These are phyloP conservation scores for Penicillium digitatum DNA, from an alignment of 2,329 filamentous ascomycete species.

Conservation along the genomic window DNA sequence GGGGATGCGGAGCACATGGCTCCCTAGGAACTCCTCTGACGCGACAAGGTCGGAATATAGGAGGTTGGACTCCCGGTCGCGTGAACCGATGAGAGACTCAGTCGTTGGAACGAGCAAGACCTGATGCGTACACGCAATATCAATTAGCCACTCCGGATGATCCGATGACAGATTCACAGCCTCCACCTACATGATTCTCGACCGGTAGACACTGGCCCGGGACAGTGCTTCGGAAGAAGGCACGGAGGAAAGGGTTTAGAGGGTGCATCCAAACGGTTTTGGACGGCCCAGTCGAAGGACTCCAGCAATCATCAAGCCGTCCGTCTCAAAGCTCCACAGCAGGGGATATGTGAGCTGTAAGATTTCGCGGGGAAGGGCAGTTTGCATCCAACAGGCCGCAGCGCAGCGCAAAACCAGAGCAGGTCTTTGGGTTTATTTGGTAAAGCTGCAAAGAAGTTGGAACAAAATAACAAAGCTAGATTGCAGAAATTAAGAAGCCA, in stretches of 20 bases:
- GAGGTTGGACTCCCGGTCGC: slow-evolving; percentile 79
- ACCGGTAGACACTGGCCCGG: slow-evolving; percentile 85
- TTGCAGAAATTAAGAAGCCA: slow-evolving; percentile 7
- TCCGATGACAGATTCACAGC: slow-evolving; percentile 10
- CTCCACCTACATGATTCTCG: slow-evolving; percentile 67
- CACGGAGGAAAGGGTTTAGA: slow-evolving; percentile 96
- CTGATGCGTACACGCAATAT: slow-evolving; percentile 33
- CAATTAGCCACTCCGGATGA: slow-evolving; percentile 13
- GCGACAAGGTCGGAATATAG: slow-evolving; percentile 74
- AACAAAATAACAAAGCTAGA: slow-evolving; percentile 7
- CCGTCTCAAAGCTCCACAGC: slow-evolving; percentile 20
- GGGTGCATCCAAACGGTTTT: slow-evolving; percentile 77
- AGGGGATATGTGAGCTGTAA: slow-evolving; percentile 23
- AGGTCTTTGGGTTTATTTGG: neutral
- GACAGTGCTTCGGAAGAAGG: slow-evolving; percentile 96
- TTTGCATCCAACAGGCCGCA: slow-evolving; percentile 30
- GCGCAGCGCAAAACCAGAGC: slow-evolving; percentile 4
- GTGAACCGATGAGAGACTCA: slow-evolving; percentile 80
- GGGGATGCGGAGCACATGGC: slow-evolving; percentile 89
- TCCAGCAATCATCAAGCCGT: slow-evolving; percentile 40
- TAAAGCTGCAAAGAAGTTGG: neutral
- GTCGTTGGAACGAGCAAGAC: slow-evolving; percentile 90
- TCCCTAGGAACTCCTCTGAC: slow-evolving; percentile 91
- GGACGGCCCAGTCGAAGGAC: slow-evolving; percentile 36
- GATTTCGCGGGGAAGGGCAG: slow-evolving; percentile 31